These are phyloP conservation scores for Lactarius sp. DNA, from an alignment of 768 basidiomycete genomes.

Conservation along the genomic window DNA sequence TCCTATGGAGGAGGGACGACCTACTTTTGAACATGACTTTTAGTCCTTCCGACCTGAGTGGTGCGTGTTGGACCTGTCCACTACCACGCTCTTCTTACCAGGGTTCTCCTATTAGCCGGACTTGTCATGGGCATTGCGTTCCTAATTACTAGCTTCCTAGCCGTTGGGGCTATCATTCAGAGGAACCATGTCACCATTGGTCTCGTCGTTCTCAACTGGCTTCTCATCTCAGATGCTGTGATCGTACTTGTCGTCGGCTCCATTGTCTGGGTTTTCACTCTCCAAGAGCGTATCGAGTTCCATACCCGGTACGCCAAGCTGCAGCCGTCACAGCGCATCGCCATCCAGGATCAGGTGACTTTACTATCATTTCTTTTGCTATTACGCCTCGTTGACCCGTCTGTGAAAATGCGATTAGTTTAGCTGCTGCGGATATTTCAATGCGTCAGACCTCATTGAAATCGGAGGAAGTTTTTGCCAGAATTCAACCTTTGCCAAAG, in stretches of 20 bases:
- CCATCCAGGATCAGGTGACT: slow-evolving; percentile 67
- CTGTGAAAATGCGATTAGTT: slow-evolving; percentile 42
- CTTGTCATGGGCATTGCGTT: slow-evolving; percentile 62
- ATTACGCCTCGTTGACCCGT: not conserved
- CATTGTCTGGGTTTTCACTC: slow-evolving; percentile 77
- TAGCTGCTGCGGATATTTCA: slow-evolving; percentile 81
- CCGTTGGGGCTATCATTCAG: slow-evolving; percentile 66
- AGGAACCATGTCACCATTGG: slow-evolving; percentile 63
- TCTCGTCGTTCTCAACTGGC: slow-evolving; percentile 73
- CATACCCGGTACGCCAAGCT: slow-evolving; percentile 49
- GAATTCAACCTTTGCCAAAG: slow-evolving; percentile 33
- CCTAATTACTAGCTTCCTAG: slow-evolving; percentile 61
- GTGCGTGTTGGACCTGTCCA: slow-evolving; percentile 37
- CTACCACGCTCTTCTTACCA: not conserved
- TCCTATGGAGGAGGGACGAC: slow-evolving; percentile 65
- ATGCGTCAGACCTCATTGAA: slow-evolving; percentile 44
- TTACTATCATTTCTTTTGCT: slow-evolving; percentile 21
- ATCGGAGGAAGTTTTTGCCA: slow-evolving; percentile 61
- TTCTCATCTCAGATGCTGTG: slow-evolving; percentile 59
- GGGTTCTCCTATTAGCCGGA: slow-evolving; percentile 47
- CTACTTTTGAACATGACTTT: slow-evolving; percentile 73
- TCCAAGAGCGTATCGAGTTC: slow-evolving; percentile 67
- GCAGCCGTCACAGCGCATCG: slow-evolving; percentile 43
- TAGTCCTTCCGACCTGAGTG: slow-evolving; percentile 49
- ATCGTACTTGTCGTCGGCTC: slow-evolving; percentile 61